Conservation (phyloP, 1,139 yeast genomes). For the Diutina ranongensis region DNA sequence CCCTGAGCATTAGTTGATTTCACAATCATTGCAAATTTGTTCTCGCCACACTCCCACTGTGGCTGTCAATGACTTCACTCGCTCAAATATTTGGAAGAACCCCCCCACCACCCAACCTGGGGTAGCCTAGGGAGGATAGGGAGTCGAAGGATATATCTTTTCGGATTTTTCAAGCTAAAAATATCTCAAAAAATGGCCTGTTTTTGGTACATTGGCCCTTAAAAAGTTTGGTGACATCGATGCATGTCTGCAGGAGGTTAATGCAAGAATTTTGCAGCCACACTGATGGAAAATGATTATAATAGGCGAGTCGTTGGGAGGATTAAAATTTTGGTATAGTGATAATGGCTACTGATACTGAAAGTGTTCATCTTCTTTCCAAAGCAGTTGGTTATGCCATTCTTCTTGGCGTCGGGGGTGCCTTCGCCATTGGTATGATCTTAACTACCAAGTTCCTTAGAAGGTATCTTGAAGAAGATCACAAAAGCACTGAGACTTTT, state of each 20-base stretch:
- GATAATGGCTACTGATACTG: not conserved
- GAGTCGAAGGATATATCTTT: too few relatives aligned
- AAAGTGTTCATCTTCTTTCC: conserved; percentile 9
- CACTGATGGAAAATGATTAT: not conserved
- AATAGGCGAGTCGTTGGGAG: too few relatives aligned
- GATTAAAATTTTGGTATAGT: too few relatives aligned
- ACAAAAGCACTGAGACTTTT: conserved; percentile 20
- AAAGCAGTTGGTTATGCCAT: conserved; percentile 21
- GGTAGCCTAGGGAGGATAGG: too few relatives aligned
- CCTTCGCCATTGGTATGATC: conserved; percentile 21
- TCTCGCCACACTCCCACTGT: not conserved
- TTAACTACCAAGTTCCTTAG: conserved; percentile 16
- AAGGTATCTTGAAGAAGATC: conserved; percentile 18
- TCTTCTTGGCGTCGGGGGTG: conserved; percentile 20
- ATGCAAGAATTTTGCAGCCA: not conserved
- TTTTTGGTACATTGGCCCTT: too few relatives aligned
- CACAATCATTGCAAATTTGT: not conserved
- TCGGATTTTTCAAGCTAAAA: too few relatives aligned
- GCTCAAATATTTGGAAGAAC: too few relatives aligned
- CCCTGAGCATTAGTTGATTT: not conserved
- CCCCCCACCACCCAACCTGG: too few relatives aligned
- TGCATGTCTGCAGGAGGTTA: not conserved
- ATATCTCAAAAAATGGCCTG: too few relatives aligned
- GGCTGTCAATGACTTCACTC: too few relatives aligned
- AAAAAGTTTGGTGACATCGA: too few relatives aligned